Percentiles rank a stretch among this genome's conserved stretches.
These are phyloP conservation scores for Cryptococcus neoformans DNA, from an alignment of 1,284 basidiomycete genomes.

Conservation along the genomic window DNA sequence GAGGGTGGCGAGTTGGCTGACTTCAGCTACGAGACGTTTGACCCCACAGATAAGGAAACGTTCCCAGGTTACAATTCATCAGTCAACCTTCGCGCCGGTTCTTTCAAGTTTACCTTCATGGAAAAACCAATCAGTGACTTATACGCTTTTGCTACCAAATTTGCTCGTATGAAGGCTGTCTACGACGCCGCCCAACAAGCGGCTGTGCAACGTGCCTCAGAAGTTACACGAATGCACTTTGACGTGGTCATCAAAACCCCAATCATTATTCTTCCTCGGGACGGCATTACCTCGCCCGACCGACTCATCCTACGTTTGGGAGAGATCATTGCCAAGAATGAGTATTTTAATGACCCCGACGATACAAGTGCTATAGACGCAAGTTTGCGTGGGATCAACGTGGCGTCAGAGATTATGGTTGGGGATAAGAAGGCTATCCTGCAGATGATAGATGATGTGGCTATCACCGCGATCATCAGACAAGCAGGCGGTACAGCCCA, in stretches of 20 bases:
- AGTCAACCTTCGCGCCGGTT: conserved; percentile 81
- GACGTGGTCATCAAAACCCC: conserved; percentile 88
- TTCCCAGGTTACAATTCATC: conserved; percentile 85
- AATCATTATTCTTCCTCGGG: conserved; percentile 83
- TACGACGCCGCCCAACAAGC: conserved; percentile 92
- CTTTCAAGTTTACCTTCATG: conserved; percentile 84
- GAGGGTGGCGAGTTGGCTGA: conserved; percentile 95
- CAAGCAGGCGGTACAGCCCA: conserved; percentile 54
- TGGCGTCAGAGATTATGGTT: conserved; percentile 66
- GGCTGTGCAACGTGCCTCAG: conserved; percentile 85
- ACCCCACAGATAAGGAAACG: conserved; percentile 57
- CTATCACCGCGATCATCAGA: conserved; percentile 67
- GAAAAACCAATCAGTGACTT: conserved; percentile 84
- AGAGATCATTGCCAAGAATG: conserved; percentile 81
- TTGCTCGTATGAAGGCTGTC: conserved; percentile 86
- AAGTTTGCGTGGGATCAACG: conserved; percentile 78
- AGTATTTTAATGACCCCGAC: conserved; percentile 59
- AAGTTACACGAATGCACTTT: conserved; percentile 84
- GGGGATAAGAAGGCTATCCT: conserved; percentile 57
- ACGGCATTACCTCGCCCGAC: conserved; percentile 64
- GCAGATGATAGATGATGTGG: conserved; percentile 92
- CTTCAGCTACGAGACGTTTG: conserved; percentile 92
- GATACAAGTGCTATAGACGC: conserved; percentile 65
- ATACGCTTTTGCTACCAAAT: conserved; percentile 78
- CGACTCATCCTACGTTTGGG: conserved; percentile 79